phyloP scores from a whole-genome alignment of 2,329 filamentous ascomycete genomes.

The Juglanconis sp. region DNA sequence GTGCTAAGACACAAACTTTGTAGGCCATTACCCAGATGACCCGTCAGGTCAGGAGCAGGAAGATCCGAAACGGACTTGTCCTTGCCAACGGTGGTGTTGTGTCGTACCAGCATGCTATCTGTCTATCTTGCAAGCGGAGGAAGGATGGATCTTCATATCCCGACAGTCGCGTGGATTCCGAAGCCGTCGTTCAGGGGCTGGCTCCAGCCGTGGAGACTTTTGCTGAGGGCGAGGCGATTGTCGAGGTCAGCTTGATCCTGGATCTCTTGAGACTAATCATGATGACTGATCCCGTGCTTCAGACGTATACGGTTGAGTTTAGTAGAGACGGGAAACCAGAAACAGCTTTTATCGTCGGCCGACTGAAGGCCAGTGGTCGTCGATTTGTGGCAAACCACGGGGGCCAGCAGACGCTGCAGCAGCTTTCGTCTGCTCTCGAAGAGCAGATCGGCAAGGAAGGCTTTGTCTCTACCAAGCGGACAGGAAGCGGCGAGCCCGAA shows the following conservation, averaged over 20 bases:
- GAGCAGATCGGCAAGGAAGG: constrained; percentile 14
- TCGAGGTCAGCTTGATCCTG: constrained; percentile 1
- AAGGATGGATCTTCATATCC: constrained; percentile 9
- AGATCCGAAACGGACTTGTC: constrained; percentile 50
- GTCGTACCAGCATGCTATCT: constrained; percentile 63
- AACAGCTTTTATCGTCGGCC: constrained; percentile 14
- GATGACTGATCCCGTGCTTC: background rate
- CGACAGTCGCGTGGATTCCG: constrained; percentile 5
- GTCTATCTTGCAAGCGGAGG: constrained; percentile 47
- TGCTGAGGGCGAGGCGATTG: constrained; percentile 1
- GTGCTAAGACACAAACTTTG: background rate
- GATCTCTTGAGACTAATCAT: background rate
- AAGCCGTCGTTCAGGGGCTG: background rate
- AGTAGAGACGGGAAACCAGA: constrained; percentile 11
- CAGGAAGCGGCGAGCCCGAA: background rate
- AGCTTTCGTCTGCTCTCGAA: constrained; percentile 8
- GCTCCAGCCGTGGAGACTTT: constrained; percentile 1
- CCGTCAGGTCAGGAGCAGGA: constrained; percentile 46
- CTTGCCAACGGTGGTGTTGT: constrained; percentile 64
- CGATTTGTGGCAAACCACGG: constrained; percentile 17
- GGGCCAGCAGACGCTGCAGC: constrained; percentile 10
- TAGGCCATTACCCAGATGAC: constrained; percentile 53
- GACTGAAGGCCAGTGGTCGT: background rate
- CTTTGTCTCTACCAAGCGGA: background rate
- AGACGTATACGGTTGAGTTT: constrained; percentile 32